Evolutionary conservation across 192 early-diverging fungal genomes (phyloP), one percentile per base, ranked within the genome.

Genomic region (Backusella mclennaniae): DNA sequence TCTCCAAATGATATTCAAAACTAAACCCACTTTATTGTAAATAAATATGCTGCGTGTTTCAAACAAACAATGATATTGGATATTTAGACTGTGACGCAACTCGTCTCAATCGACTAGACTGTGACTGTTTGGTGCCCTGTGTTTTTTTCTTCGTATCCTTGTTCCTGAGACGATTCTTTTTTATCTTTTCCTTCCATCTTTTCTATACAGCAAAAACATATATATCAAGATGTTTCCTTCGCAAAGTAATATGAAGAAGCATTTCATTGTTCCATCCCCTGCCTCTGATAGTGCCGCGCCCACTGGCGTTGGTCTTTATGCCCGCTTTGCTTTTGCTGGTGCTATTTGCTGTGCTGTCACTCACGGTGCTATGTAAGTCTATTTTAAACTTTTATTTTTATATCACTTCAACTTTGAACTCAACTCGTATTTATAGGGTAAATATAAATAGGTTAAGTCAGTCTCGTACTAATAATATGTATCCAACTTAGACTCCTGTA

Each of bases 281-380:
- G 80, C 78, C 71, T 73, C 67, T 49, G 84, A 81, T 73, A 76
- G 77, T 68, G 21, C 78, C 11, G 75, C 77, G 23, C 84, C 85
- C 66, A 83, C 88, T 75, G 88, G 88, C 71, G 84, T 76, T 73
- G 36, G 11, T 38, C 83, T 89, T 31, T 89, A 89, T 73, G 78
- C 86, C 39, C 86, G 88, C 72, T 89, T 86, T 79, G 88, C 88
- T 59, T 75, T 89, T 63, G 86, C 88, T 59, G 88, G 88, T 80
- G 88, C 88, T 66, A 71, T 89, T 59, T 86, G 88, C 80, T 89
- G 88, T 78, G 82, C 78, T 80, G 82, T 89, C 82, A 89, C 88
- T 71, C 88, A 89, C 81, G 88, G 88, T 83, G 88, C 85, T 70
- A 79, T 89, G 80, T 71, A 71, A 71, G 70, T 71, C 11, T 49